Evolutionary conservation across 2,329 filamentous ascomycete genomes (phyloP).

Genomic region (Colletotrichum caudatum): DNA sequence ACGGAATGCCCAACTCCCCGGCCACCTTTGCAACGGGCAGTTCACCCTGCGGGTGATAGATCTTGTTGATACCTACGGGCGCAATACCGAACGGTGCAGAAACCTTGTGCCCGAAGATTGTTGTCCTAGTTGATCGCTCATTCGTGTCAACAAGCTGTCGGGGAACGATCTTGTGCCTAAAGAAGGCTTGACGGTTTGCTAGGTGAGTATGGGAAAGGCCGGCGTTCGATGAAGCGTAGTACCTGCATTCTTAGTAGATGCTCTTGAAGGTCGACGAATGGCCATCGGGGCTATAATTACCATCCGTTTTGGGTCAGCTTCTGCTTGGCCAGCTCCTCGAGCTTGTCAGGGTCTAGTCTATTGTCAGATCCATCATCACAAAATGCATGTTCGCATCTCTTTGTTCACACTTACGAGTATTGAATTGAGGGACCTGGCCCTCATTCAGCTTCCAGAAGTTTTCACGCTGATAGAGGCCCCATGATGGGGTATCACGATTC

Average conservation of each 20-base stretch:
- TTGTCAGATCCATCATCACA: not conserved
- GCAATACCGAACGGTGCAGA: conserved; percentile 73
- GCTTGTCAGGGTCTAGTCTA: conserved; percentile 64
- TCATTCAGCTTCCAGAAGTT: conserved; percentile 47
- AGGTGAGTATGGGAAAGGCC: conserved; percentile 63
- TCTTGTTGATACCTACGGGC: conserved; percentile 74
- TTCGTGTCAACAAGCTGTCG: conserved; percentile 71
- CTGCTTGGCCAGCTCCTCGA: conserved; percentile 69
- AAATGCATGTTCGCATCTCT: not conserved
- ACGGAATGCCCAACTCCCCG: conserved; percentile 69
- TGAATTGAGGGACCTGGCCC: conserved; percentile 44
- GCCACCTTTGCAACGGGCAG: conserved; percentile 70
- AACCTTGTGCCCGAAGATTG: conserved; percentile 70
- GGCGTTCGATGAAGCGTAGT: conserved; percentile 69
- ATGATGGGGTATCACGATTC: conserved; percentile 44
- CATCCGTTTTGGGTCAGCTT: conserved; percentile 69
- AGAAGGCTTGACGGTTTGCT: conserved; percentile 74
- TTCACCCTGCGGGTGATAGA: conserved; percentile 71
- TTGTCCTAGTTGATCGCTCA: conserved; percentile 65
- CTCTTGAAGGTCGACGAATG: not conserved
- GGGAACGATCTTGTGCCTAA: conserved; percentile 71
- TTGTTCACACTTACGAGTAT: conserved; percentile 41
- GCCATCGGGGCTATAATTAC: conserved; percentile 44
- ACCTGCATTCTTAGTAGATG: conserved; percentile 46
- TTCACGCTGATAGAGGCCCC: conserved; percentile 46